Base-by-base conservation (phyloP, 805 yeast species). In the Yarrowia yakushimensis region DNA sequence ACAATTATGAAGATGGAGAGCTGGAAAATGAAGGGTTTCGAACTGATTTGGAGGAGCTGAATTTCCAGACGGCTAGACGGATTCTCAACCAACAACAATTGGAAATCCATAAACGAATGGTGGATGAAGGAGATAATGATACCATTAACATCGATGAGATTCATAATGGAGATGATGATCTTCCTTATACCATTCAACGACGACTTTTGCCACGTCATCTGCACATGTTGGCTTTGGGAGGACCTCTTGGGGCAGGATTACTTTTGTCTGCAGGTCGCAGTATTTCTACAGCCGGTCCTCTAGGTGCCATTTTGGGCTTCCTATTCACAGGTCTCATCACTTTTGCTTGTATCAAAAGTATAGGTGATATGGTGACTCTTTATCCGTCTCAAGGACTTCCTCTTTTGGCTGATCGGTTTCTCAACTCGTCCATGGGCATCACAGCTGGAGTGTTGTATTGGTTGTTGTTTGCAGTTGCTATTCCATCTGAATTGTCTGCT, bases 401-500 rank as follows among this genome's bases (percentile, higher is more conserved):
- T 0, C 92, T 91, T 0, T 77, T 88, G 27, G 83, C 89, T 1
- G 82, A 92, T 0, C 73, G 96, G 41, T 87, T 87, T 69, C 82
- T 83, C 23, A 84, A 83, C 69, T 81, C 79, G 46, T 81, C 88
- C 6, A 72, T 85, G 34, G 86, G 88, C 1, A 81, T 83, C 70
- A 82, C 86, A 73, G 63, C 83, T 69, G 92, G 93, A 0, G 81
- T 90, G 77, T 77, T 84, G 30, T 90, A 90, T 71, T 88, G 90
- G 83, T 70, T 86, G 17, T 83, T 89, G 62, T 88, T 86, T 70
- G 79, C 87, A 15, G 74, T 87, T 54, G 90, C 90, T 0, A 75
- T 88, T 64, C 91, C 96, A 0, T 83, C 92, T 0, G 96, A 89
- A 69, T 80, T 90, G 3, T 87, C 90, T 12, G 96, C 96, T 0